A percentile compares a stretch with the other conserved stretches of the same genome.
Conservation (phyloP, 2,329 filamentous ascomycete genomes). For the Ilyonectria destructans region DNA sequence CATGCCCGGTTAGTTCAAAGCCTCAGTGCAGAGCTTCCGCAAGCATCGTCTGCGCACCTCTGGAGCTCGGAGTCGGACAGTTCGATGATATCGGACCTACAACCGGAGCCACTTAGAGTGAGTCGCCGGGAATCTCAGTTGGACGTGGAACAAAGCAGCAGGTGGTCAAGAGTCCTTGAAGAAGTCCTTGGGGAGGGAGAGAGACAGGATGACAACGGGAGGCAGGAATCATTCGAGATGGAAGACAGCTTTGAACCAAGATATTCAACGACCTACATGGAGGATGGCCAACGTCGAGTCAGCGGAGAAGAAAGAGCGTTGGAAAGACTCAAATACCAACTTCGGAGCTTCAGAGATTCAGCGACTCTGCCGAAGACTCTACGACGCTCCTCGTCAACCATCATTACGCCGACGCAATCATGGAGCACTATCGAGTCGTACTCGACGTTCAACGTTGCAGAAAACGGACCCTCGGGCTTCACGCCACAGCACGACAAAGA, state of each 20-base stretch:
- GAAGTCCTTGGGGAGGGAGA: slow-evolving; percentile 20
- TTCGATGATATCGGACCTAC: slow-evolving; percentile 39
- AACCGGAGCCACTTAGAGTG: slow-evolving; percentile 48
- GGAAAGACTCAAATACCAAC: slow-evolving; percentile 19
- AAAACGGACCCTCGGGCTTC: slow-evolving; percentile 40
- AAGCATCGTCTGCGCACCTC: slow-evolving; percentile 44
- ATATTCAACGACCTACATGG: not conserved
- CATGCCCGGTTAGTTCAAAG: slow-evolving; percentile 40
- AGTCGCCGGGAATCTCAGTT: slow-evolving; percentile 27
- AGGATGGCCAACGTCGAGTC: not conserved
- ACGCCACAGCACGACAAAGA: slow-evolving; percentile 39
- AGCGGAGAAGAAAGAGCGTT: slow-evolving; percentile 23
- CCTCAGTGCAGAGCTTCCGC: slow-evolving; percentile 27
- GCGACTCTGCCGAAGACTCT: slow-evolving; percentile 23
- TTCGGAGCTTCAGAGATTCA: slow-evolving; percentile 9
- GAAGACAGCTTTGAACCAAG: not conserved
- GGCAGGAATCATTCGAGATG: slow-evolving; percentile 27
- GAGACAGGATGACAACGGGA: not conserved
- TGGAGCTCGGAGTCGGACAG: slow-evolving; percentile 37
- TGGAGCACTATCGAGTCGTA: slow-evolving; percentile 24
- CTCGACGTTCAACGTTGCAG: slow-evolving; percentile 35
- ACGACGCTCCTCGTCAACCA: slow-evolving; percentile 36
- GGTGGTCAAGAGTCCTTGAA: slow-evolving; percentile 38
- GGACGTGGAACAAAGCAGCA: slow-evolving; percentile 23
- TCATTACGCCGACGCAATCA: slow-evolving; percentile 43